Base-by-base conservation (phyloP, 2,329 filamentous ascomycete genomes). In the Ascochyta viciae-villosae region DNA sequence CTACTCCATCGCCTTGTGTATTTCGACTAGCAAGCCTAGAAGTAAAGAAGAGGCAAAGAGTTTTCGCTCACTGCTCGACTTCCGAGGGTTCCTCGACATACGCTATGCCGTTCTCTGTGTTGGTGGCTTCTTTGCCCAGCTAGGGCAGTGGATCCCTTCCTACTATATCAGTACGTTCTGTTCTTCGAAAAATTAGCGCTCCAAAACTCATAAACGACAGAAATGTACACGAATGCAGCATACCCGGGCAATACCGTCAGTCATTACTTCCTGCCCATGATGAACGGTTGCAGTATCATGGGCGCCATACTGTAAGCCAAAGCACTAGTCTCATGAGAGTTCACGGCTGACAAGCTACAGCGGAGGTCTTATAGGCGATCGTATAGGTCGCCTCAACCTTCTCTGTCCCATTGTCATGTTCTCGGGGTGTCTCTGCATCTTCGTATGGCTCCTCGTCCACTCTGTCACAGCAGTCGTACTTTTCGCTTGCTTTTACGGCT, bases 401-500 rank as follows among this genome's bases (percentile, higher is more conserved):
- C 78, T 86, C 65, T 77, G 83, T 22, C 63, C 81, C 9, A 79
- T 87, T 64, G 80, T 79, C 31, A 47, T 73, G 9, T 33, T 72
- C 7, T 62, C 64, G 24, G 74, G 74, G 27, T 76, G 85, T 33
- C 63, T 85, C 1, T 78, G 81, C 12, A 74, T 87, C 0, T 82
- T 79, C 1, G 74, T 90, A 5, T 87, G 85, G 85, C 74, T 86
- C 4, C 81, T 70, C 2, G 62, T 65, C 6, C 41, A 55, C 3
- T 78, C 78, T 34, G 83, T 86, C 9, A 81, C 82, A 0, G 81
- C 84, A 1, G 84, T 88, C 54, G 81, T 91, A 45, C 79, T 86
- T 33, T 91, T 90, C 71, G 81, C 83, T 12, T 79, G 83, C n/a
- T 74, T 90, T 6, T 92, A 89, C 62, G 89, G 89, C 16, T 90